Conservation (phyloP, 257 asterid species). For the Solanum virginianum region DNA sequence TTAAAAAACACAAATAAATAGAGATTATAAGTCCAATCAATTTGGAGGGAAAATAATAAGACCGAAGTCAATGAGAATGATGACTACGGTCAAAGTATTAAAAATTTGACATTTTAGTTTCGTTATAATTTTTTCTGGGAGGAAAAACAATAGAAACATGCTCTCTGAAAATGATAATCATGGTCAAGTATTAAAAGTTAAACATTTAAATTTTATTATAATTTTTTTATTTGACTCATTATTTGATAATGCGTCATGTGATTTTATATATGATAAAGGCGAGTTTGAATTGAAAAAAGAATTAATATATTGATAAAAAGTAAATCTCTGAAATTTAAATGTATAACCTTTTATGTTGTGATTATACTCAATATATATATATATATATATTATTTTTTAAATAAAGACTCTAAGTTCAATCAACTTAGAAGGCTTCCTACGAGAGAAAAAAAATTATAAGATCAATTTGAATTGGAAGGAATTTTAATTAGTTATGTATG, state of each 20-base stretch:
- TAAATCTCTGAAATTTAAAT: neutral
- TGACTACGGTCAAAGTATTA: neutral
- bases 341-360: neutral
- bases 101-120: neutral
- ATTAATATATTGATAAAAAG: neutral
- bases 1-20: neutral
- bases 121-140: neutral
- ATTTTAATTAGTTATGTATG: neutral
- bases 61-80: neutral
- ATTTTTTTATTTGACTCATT: neutral
- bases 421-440: neutral
- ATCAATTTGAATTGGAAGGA: neutral
- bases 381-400: neutral
- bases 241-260: neutral
- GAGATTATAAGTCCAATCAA: neutral
- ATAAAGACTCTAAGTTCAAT: too few species aligned
- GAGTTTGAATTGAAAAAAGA: neutral
- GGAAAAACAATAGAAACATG: neutral
- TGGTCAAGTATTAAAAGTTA: neutral
- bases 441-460: neutral
- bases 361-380: neutral
- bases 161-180: neutral
- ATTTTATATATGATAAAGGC: neutral
- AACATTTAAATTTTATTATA: too few species aligned
- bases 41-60: neutral